Evolutionary conservation across 192 early-diverging fungal genomes (phyloP).

Genomic region (Entomortierella parvispora): DNA sequence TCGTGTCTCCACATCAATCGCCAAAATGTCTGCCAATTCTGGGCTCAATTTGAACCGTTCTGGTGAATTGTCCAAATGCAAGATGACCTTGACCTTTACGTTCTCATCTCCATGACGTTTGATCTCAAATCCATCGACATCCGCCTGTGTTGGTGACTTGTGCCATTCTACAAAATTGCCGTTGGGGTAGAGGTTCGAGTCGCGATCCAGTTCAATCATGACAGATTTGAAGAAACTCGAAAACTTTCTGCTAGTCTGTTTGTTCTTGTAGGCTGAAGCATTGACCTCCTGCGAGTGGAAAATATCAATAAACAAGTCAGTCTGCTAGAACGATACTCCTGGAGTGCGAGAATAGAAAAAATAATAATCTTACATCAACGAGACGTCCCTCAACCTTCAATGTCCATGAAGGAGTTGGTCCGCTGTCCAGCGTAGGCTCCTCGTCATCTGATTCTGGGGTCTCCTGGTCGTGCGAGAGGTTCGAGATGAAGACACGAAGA

Average conservation of each 20-base stretch:
- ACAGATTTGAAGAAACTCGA: constrained; percentile 87
- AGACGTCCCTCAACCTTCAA: constrained; percentile 90
- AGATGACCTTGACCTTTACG: constrained; percentile 80
- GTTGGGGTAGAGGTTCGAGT: constrained; percentile 80
- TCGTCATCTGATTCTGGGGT: constrained; percentile 57
- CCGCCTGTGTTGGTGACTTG: constrained; percentile 58
- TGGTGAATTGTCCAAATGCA: constrained; percentile 82
- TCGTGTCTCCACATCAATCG: constrained; percentile 79
- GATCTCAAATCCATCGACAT: constrained; percentile 91
- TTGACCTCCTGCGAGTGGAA: constrained; percentile 24
- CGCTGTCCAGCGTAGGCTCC: constrained; percentile 57
- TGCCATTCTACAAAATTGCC: constrained; percentile 84
- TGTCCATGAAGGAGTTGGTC: constrained; percentile 86
- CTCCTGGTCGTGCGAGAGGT: constrained; percentile 82
- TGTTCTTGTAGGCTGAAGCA: constrained; percentile 66
- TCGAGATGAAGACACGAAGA: constrained; percentile 93
- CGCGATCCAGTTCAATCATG: constrained; percentile 85
- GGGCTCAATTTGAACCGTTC: constrained; percentile 85
- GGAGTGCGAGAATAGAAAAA: background rate
- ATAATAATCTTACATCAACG: constrained; percentile 69
- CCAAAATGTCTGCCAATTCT: constrained; percentile 78
- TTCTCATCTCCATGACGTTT: constrained; percentile 91
- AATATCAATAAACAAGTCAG: background rate
- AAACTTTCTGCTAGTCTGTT: constrained; percentile 78
- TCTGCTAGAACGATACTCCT: too few species aligned